Evolutionary conservation across 2,329 filamentous ascomycete species (phyloP), one percentile per base, ranked within the genome.

Genomic region (Fusarium pseudonygamai): DNA sequence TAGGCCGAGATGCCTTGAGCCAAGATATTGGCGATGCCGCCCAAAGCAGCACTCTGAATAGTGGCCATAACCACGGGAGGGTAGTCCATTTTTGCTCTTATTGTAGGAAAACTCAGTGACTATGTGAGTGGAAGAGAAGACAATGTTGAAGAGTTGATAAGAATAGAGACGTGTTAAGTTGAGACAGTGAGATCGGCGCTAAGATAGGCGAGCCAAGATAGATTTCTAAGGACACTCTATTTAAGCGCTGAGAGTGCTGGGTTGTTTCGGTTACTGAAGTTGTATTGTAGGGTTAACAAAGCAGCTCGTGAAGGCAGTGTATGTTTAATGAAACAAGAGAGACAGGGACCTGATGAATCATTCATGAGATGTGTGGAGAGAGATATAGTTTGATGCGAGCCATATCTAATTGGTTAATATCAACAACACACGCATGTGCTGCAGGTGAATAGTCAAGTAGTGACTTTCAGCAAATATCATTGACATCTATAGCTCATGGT

Each of bases 1-100:
- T 92, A 91, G 13, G 91, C 88, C 13, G 87, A 87, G 68, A 96
- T 88, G 64, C 86, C 83, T 82, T 96, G 94, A 15, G 93, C 93
- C 53, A 96, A 82, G 32, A 95, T 79, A 78, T 94, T 95, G 69
- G 93, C 93, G 22, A 91, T 84, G 56, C 89, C 89, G 71, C 88
- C 89, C 40, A 96, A 86, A 37, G 90, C 79, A 28, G 89, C 88
- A 26, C 91, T 89, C 83, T 95, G 93, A 56, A 92, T 75, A 10
- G 90, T 92, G 37, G 89, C 88, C 58, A 82, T 85, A 32, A 90
- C 79, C 49, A 93, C 86, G 9, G 90, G 87, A 6, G 88, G 66
- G 4, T 70, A 83, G 11, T 73, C 63, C 80, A 82, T 81, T n/a
- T 36, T 61, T 63, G 36, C n/a, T 45, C 7, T 12, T 36, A 50